These are phyloP conservation scores for Diaporthe citri DNA, from an alignment of 2,329 filamentous ascomycete species.

Conservation along the genomic window DNA sequence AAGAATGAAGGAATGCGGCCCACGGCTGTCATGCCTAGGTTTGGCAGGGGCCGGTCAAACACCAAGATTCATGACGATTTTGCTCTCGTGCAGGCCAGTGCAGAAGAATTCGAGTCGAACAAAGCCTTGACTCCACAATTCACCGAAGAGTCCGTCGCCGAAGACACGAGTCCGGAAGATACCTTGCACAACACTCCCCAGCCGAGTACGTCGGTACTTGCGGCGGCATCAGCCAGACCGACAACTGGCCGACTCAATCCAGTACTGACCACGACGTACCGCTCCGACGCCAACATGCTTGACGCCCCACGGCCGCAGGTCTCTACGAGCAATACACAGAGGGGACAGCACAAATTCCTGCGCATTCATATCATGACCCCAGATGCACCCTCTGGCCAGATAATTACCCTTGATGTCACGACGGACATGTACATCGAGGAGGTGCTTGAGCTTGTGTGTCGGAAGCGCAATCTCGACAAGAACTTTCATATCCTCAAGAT, in stretches of 20 bases:
- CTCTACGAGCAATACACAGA: slow-evolving; percentile 57
- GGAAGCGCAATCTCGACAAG: slow-evolving; percentile 83
- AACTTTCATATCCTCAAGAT: slow-evolving; percentile 84
- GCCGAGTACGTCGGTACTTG: slow-evolving; percentile 50
- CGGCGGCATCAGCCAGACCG: slow-evolving; percentile 40
- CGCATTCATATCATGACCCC: slow-evolving; percentile 78
- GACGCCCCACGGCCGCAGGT: slow-evolving; percentile 67
- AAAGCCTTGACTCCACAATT: slow-evolving; percentile 76
- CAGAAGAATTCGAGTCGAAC: slow-evolving; percentile 77
- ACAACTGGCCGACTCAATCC: slow-evolving; percentile 62
- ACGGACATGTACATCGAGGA: slow-evolving; percentile 88
- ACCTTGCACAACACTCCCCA: slow-evolving; percentile 63
- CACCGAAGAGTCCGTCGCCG: slow-evolving; percentile 62
- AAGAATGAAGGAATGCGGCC: slow-evolving; percentile 39
- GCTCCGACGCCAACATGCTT: slow-evolving; percentile 65
- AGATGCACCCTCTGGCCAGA: slow-evolving; percentile 78
- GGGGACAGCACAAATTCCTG: slow-evolving; percentile 78
- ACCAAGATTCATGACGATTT: slow-evolving; percentile 88
- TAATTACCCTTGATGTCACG: slow-evolving; percentile 80
- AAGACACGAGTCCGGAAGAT: slow-evolving; percentile 57
- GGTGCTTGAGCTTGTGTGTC: slow-evolving; percentile 82
- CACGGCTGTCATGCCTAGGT: slow-evolving; percentile 70
- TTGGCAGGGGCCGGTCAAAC: slow-evolving; percentile 71
- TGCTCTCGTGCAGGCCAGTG: slow-evolving; percentile 79
- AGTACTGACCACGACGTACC: slow-evolving; percentile 71